Percentiles rank a stretch among this genome's conserved stretches.
Evolutionary conservation across 176 grass and related monocot species (phyloP).

Genomic region (Oryza longistaminata): DNA sequence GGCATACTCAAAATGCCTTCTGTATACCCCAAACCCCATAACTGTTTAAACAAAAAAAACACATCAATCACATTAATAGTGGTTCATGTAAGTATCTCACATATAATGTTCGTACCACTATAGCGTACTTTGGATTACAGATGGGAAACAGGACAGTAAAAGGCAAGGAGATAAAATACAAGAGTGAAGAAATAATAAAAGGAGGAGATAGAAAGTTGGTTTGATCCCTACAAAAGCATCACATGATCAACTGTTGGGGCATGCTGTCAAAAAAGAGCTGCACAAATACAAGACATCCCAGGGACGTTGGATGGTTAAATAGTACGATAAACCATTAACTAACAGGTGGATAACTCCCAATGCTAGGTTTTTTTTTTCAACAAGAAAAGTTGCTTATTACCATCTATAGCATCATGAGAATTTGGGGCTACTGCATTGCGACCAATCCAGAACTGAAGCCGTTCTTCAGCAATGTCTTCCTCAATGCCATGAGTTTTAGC

Average conservation of each 20-base stretch:
- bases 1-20: neutral
- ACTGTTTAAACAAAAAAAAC: neutral
- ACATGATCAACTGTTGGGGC: neutral
- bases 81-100: neutral
- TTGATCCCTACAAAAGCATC: neutral
- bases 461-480: slow-evolving; percentile 93
- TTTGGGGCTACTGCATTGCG: slow-evolving; percentile 68
- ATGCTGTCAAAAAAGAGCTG: neutral
- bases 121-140: neutral
- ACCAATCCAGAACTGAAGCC: slow-evolving; percentile 92
- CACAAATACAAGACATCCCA: neutral
- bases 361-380: neutral
- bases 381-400: slow-evolving; percentile 48
- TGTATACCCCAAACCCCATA: neutral
- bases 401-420: slow-evolving; percentile 96
- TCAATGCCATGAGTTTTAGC: slow-evolving; percentile 91
- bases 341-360: neutral
- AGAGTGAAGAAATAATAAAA: neutral
- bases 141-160: neutral
- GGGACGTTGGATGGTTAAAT: slow-evolving; percentile 4
- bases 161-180: neutral
- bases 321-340: neutral
- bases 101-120: neutral
- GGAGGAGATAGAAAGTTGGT: neutral
- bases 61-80: neutral